Evolutionary conservation across 1,139 yeast genomes (phyloP).

Genomic region (Geotrichum australiense): DNA sequence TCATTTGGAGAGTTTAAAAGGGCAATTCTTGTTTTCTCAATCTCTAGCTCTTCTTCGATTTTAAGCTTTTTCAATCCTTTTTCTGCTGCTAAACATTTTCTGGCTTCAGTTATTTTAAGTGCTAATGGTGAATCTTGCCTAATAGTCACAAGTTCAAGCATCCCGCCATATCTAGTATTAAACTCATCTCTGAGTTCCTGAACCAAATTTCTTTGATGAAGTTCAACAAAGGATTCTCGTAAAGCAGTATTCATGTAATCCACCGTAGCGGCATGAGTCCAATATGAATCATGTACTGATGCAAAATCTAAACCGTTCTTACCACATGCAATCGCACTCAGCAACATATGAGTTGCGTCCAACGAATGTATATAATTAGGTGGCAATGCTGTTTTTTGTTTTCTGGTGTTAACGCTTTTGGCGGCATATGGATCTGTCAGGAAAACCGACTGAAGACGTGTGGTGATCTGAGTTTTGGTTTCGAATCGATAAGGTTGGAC

Average conservation of each 20-base stretch:
- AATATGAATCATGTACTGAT: conserved; percentile 94
- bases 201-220: conserved; percentile 71
- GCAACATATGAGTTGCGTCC: conserved; percentile 94
- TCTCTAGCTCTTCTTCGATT: conserved; percentile 62
- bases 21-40: conserved; percentile 56
- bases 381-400: conserved; percentile 90
- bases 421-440: conserved; percentile 80
- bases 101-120: conserved; percentile 42
- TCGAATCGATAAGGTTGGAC: conserved; percentile 89
- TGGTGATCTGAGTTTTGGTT: conserved; percentile 55
- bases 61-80: conserved; percentile 43
- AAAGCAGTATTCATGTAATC: conserved; percentile 63
- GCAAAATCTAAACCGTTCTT: conserved; percentile 69
- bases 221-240: conserved; percentile 70
- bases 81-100: conserved; percentile 33
- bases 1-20: conserved; percentile 50
- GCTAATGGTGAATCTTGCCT: conserved; percentile 52
- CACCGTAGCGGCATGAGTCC: conserved; percentile 94
- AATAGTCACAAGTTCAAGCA: conserved; percentile 50
- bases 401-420: conserved; percentile 76
- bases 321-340: conserved; percentile 81
- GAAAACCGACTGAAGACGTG: conserved; percentile 76
- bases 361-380: conserved; percentile 93
- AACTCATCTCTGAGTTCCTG: conserved; percentile 70
- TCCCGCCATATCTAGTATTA: conserved; percentile 68